Conservation (phyloP, 2,329 filamentous ascomycete species). For the Lasiodiplodia hormozganensis region DNA sequence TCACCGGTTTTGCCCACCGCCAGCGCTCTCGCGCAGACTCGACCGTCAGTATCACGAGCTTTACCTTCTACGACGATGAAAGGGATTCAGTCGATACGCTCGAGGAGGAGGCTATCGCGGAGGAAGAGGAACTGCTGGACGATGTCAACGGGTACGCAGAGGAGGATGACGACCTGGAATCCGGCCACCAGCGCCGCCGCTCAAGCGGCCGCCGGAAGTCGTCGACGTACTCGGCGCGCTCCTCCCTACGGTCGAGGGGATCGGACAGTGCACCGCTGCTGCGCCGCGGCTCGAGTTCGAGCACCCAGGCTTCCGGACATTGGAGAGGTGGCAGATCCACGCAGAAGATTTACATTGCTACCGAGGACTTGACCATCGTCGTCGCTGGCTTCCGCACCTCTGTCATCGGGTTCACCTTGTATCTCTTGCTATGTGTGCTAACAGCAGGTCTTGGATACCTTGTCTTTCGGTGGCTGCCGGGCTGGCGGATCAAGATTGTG, state of each 20-base stretch:
- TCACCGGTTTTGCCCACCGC: slow-evolving; percentile 89
- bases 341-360: slow-evolving; percentile 92
- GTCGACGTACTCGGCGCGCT: slow-evolving; percentile 66
- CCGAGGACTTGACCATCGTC: slow-evolving; percentile 92
- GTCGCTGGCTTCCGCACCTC: slow-evolving; percentile 91
- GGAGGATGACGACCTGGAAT: slow-evolving; percentile 60
- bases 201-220: slow-evolving; percentile 66
- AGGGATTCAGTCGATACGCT: slow-evolving; percentile 58
- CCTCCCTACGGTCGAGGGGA: slow-evolving; percentile 47
- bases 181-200: slow-evolving; percentile 37
- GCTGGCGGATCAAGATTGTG: slow-evolving; percentile 79
- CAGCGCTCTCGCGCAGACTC: slow-evolving; percentile 77
- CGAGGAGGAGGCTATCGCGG: slow-evolving; percentile 42
- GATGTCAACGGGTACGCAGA: slow-evolving; percentile 39
- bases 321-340: slow-evolving; percentile 68
- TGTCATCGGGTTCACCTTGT: slow-evolving; percentile 69
- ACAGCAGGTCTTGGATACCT: slow-evolving; percentile 83
- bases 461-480: slow-evolving; percentile 86
- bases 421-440: slow-evolving; percentile 72
- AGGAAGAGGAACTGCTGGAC: slow-evolving; percentile 20
- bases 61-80: slow-evolving; percentile 82
- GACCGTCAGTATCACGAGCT: slow-evolving; percentile 86
- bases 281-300: slow-evolving; percentile 72
- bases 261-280: slow-evolving; percentile 68
- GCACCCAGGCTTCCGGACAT: slow-evolving; percentile 70